Percentiles rank a stretch among this genome's conserved stretches.
phyloP scores from a whole-genome alignment of 495 filamentous ascomycete species.

The Aspergillus biplanus region DNA sequence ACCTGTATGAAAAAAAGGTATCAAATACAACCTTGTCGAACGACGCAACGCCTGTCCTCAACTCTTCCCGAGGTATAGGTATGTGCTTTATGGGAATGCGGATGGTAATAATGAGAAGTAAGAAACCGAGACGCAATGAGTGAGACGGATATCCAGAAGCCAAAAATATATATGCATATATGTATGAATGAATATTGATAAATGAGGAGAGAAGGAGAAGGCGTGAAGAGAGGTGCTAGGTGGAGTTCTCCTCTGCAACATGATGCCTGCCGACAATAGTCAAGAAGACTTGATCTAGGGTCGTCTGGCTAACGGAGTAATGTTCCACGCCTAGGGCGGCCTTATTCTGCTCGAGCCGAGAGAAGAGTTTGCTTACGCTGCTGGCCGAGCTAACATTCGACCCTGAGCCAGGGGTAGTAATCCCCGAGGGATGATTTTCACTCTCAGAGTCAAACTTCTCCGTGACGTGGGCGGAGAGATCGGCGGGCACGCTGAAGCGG shows the following conservation, averaged over 20 bases:
- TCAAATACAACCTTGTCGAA: no score
- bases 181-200: neutral
- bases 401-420: constrained; percentile 1
- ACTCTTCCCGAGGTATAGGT: no score
- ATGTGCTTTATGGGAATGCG: no score
- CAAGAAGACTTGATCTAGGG: constrained; percentile 87
- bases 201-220: constrained; percentile 14
- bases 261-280: constrained; percentile 76
- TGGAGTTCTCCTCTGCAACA: constrained; percentile 71
- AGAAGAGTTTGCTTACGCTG: constrained; percentile 67
- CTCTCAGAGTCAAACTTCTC: neutral
- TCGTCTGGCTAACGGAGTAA: constrained; percentile 79
- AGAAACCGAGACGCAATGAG: no score
- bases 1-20: no score
- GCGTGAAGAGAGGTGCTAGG: constrained; percentile 43
- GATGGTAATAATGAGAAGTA: no score
- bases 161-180: no score
- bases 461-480: neutral
- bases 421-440: neutral
- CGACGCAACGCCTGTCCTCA: no score
- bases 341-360: constrained; percentile 68
- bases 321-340: constrained; percentile 70
- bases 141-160: no score
- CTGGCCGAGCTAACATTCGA: constrained; percentile 11
- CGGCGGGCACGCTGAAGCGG: constrained; percentile 69